Evolutionary conservation across 108 stramenopile species (phyloP).

Genomic region (Hondaea fermentalgiana): DNA sequence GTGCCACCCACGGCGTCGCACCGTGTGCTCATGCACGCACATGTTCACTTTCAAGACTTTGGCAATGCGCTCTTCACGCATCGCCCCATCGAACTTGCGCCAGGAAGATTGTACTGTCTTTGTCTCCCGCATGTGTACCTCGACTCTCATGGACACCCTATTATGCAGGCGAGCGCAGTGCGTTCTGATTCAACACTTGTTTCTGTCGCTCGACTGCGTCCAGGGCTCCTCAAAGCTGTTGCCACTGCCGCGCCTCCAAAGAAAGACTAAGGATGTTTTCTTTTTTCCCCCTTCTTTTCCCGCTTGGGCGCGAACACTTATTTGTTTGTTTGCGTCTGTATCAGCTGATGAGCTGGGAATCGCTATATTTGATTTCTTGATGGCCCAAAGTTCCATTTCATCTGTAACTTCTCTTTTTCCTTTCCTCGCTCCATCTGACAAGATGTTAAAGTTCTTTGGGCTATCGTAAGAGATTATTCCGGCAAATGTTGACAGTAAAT

Average conservation of each 20-base stretch:
- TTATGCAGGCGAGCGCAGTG: neutral
- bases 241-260: neutral
- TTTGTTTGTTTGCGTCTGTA: neutral
- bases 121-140: slow-evolving; percentile 1
- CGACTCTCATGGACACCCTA: neutral
- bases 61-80: neutral
- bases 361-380: too few species aligned
- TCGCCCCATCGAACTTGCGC: neutral
- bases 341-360: too few species aligned
- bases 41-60: neutral
- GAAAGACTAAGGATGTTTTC: neutral
- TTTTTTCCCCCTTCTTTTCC: neutral
- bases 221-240: neutral
- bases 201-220: neutral
- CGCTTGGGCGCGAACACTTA: neutral
- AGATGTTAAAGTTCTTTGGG: too few species aligned
- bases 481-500: too few species aligned
- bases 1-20: neutral
- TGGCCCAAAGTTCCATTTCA: too few species aligned
- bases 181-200: neutral
- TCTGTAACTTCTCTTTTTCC: too few species aligned
- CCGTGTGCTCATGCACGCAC: neutral
- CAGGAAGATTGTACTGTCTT: neutral
- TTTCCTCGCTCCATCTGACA: too few species aligned
- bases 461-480: too few species aligned